Evolutionary conservation across 2,329 filamentous ascomycete genomes (phyloP).

Genomic region (Penicillium sp.): DNA sequence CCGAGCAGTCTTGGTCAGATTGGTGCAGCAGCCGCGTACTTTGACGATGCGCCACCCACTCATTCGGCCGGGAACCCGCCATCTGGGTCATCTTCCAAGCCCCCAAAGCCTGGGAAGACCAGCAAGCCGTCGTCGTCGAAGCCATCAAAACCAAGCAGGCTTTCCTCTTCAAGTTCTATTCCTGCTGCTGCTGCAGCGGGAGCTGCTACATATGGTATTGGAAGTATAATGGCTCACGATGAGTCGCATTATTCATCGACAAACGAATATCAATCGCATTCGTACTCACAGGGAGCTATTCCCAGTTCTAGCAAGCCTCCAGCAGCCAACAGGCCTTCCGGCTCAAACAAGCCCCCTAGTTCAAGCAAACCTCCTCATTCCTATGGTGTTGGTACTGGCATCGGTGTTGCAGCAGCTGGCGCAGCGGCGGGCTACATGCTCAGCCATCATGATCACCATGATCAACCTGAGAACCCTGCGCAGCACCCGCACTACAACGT

Average conservation of each 20-base stretch:
- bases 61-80: conserved; percentile 18
- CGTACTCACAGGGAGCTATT: conserved; percentile 18
- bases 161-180: conserved; percentile 32
- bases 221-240: conserved; percentile 25
- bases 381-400: conserved; percentile 31
- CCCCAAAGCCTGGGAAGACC: conserved; percentile 29
- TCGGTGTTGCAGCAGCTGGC: conserved; percentile 41
- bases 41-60: conserved; percentile 26
- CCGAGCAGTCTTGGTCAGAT: conserved; percentile 51
- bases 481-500: conserved; percentile 32
- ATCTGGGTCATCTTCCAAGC: conserved; percentile 18
- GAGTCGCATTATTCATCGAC: conserved; percentile 20
- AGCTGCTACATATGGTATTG: conserved; percentile 44
- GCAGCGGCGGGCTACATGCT: conserved; percentile 44
- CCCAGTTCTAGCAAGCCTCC: conserved; percentile 24
- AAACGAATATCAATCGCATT: conserved; percentile 14
- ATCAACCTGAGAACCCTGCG: conserved; percentile 30
- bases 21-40: conserved; percentile 59
- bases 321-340: no score
- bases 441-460: conserved; percentile 35
- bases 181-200: conserved; percentile 26
- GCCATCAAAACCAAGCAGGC: conserved; percentile 30
- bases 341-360: neutral
- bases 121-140: conserved; percentile 26
- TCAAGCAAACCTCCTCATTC: conserved; percentile 29